A percentile compares a stretch with the other conserved stretches of the same genome.
phyloP scores from a whole-genome alignment of 2,329 filamentous ascomycete genomes.

The Colletotrichum aenigma region DNA sequence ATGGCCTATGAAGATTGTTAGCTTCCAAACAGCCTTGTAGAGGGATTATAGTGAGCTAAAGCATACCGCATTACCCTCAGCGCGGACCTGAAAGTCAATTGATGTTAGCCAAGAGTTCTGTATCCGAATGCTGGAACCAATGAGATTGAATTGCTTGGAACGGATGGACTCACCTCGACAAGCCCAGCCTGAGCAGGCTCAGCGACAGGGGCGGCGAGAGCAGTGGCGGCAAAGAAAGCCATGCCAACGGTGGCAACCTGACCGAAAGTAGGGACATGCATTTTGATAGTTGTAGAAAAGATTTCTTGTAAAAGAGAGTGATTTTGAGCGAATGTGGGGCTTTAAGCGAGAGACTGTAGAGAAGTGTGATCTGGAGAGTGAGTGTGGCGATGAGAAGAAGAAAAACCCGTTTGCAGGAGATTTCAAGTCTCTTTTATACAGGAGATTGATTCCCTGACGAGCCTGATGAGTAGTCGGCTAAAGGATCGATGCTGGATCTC shows the following conservation, averaged over 20 bases:
- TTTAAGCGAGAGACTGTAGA: background rate
- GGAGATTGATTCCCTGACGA: background rate
- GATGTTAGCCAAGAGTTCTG: background rate
- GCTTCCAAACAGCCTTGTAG: background rate
- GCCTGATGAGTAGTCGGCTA: background rate
- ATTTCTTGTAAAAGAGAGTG: background rate
- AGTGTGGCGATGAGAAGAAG: background rate
- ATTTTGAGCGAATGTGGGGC: background rate
- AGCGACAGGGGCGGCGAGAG: slow-evolving; percentile 1
- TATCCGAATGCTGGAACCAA: background rate
- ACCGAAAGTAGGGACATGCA: slow-evolving; percentile 12
- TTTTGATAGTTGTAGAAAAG: background rate
- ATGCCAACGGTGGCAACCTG: slow-evolving; percentile 17
- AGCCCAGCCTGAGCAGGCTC: background rate
- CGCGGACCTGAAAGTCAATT: background rate
- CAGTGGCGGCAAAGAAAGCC: slow-evolving; percentile 7
- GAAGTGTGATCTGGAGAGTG: background rate
- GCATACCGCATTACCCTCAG: background rate
- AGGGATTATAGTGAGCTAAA: too few species aligned
- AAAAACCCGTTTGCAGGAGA: background rate
- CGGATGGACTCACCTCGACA: background rate
- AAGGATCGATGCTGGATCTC: background rate
- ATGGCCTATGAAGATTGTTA: background rate
- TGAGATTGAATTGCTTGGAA: background rate
- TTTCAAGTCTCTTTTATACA: background rate